Evolutionary conservation across 345 rosid genomes (phyloP).

Genomic region (Eucalyptus erythrocorys): DNA sequence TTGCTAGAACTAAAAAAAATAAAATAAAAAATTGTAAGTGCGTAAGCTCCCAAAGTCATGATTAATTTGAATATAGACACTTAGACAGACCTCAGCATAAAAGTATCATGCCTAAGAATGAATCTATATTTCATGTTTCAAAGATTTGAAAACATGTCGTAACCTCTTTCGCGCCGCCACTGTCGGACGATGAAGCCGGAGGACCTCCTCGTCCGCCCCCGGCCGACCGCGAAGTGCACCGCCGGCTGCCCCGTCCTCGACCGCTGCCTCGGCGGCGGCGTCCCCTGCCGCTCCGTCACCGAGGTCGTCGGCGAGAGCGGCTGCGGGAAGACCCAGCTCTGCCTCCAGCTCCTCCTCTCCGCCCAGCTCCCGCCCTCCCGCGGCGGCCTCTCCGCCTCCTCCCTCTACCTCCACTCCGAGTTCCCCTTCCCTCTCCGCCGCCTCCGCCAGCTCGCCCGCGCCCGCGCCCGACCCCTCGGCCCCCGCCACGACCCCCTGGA

Average conservation of each 20-base stretch:
- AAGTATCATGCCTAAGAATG: background rate
- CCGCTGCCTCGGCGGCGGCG: conserved; percentile 52
- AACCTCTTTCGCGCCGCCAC: background rate
- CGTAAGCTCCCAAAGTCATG: background rate
- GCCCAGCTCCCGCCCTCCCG: conserved; percentile 66
- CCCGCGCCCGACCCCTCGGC: background rate
- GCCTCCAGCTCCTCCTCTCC: conserved; percentile 71
- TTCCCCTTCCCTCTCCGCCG: conserved; percentile 76
- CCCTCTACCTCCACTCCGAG: conserved; percentile 70
- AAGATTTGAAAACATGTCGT: background rate
- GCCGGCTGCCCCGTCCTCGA: conserved; percentile 63
- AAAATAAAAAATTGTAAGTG: background rate
- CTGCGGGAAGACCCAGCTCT: conserved; percentile 78
- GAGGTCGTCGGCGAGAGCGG: conserved; percentile 85
- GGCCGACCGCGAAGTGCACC: conserved; percentile 31
- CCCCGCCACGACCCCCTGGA: conserved; percentile 38
- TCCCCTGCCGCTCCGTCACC: conserved; percentile 67
- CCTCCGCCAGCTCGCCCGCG: conserved; percentile 51
- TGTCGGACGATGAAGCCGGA: conserved; percentile 21
- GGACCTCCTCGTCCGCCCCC: conserved; percentile 13
- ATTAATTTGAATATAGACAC: background rate
- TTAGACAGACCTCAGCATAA: too few relatives aligned
- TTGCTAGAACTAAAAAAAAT: background rate
- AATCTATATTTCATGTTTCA: background rate
- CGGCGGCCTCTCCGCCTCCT: conserved; percentile 67